Evolutionary conservation across 768 basidiomycete genomes (phyloP).

Genomic region (Pilatotrama ljubarskyi): DNA sequence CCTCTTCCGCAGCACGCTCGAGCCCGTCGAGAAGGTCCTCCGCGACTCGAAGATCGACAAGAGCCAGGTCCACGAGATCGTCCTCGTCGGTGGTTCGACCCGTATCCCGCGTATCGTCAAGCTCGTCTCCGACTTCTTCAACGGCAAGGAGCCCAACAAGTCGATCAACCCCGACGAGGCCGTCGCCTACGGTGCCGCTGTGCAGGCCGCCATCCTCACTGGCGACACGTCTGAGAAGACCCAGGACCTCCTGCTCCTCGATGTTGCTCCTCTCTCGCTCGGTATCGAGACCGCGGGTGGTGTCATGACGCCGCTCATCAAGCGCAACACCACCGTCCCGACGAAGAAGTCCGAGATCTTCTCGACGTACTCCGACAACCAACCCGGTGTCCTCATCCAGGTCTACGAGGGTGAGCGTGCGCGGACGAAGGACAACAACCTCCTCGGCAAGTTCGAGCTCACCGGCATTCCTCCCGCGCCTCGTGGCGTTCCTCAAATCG

Average conservation of each 20-base stretch:
- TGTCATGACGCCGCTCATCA: slow-evolving; percentile 98
- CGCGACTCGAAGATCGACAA: slow-evolving; percentile 99
- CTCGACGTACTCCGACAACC: slow-evolving; percentile 98
- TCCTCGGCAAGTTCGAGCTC: slow-evolving; percentile 97
- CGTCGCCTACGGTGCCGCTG: slow-evolving; percentile 97
- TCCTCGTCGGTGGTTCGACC: slow-evolving; percentile 96
- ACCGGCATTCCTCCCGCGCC: slow-evolving; percentile 96
- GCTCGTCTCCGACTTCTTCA: slow-evolving; percentile 98
- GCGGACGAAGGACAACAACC: slow-evolving; percentile 97
- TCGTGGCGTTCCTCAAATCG: slow-evolving; percentile 96
- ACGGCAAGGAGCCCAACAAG: slow-evolving; percentile 98
- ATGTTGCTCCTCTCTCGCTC: slow-evolving; percentile 85
- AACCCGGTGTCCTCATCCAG: slow-evolving; percentile 97
- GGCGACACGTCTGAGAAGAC: slow-evolving; percentile 99
- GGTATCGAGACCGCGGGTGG: slow-evolving; percentile 99
- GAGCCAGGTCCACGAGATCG: slow-evolving; percentile 92
- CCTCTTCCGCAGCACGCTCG: slow-evolving; percentile 90
- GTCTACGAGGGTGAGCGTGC: slow-evolving; percentile 99
- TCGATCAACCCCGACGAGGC: slow-evolving; percentile 99
- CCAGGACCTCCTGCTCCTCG: slow-evolving; percentile 92
- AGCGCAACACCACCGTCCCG: slow-evolving; percentile 97
- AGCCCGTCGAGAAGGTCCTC: slow-evolving; percentile 97
- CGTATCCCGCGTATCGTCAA: slow-evolving; percentile 98
- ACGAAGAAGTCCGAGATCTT: slow-evolving; percentile 99
- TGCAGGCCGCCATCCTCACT: slow-evolving; percentile 96